phyloP scores from a whole-genome alignment of 441 rosid genomes.

The Gossypium gossypioides region DNA sequence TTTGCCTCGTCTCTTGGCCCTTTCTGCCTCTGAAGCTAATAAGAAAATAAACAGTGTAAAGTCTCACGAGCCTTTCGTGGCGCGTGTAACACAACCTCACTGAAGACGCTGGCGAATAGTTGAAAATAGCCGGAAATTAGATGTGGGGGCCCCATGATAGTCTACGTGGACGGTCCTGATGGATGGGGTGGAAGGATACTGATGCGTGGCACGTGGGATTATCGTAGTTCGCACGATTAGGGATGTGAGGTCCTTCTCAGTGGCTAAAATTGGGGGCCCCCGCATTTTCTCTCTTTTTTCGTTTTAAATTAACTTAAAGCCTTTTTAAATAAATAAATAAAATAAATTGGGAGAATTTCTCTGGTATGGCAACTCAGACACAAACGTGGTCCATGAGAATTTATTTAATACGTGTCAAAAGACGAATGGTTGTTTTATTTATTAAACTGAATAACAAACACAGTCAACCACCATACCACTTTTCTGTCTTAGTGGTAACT shows the following conservation, averaged over 20 bases:
- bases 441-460: neutral
- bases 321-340: neutral
- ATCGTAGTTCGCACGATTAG: neutral
- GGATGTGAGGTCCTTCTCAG: neutral
- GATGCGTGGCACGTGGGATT: conserved; percentile 19
- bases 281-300: neutral
- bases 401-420: neutral
- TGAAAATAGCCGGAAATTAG: neutral
- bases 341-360: neutral
- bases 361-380: neutral
- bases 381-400: neutral
- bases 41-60: conserved; percentile 17
- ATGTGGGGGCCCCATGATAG: neutral
- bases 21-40: conserved; percentile 7
- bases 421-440: neutral
- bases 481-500: too few relatives aligned
- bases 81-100: conserved; percentile 18
- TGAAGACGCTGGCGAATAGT: neutral
- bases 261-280: neutral
- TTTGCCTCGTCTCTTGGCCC: conserved; percentile 9
- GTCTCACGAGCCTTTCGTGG: conserved; percentile 14
- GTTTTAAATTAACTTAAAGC: neutral
- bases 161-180: neutral
- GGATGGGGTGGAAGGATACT: conserved; percentile 1
- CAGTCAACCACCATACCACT: neutral